These are phyloP conservation scores for Cladorrhinum sp. DNA, from an alignment of 2,329 filamentous ascomycete genomes.

Conservation along the genomic window DNA sequence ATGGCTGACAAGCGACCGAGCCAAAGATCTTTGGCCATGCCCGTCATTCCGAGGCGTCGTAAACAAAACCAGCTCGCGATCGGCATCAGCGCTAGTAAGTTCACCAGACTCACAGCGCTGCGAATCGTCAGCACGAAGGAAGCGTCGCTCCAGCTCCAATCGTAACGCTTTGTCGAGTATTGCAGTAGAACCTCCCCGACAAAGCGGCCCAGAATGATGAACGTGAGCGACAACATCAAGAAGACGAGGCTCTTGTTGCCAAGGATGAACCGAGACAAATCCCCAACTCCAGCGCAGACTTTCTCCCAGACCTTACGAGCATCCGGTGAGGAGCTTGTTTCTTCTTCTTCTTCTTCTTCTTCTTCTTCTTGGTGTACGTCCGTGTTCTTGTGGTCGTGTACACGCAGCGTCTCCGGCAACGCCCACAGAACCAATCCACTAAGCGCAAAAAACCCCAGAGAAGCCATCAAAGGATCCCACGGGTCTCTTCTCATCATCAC, in stretches of 20 bases:
- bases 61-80: conserved; percentile 33
- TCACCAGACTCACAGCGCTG: conserved; percentile 36
- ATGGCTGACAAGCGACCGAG: conserved; percentile 37
- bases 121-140: conserved; percentile 41
- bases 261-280: conserved; percentile 41
- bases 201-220: conserved; percentile 34
- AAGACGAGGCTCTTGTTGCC: conserved; percentile 37
- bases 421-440: conserved; percentile 32
- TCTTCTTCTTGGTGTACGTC: conserved; percentile 6
- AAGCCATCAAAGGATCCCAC: conserved; percentile 41
- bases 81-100: conserved; percentile 40
- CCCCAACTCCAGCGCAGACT: conserved; percentile 29
- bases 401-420: conserved; percentile 43
- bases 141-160: conserved; percentile 46
- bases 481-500: conserved; percentile 37
- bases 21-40: conserved; percentile 40
- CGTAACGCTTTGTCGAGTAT: conserved; percentile 51
- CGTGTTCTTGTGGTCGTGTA: conserved; percentile 27
- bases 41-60: conserved; percentile 30
- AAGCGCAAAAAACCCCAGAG: conserved; percentile 32
- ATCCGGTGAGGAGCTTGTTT: too few relatives aligned
- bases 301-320: conserved; percentile 26
- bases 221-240: conserved; percentile 37
- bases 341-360: not conserved
- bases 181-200: conserved; percentile 45